These are phyloP conservation scores for Hypholoma sublateritium DNA, from an alignment of 768 basidiomycete species.

Conservation along the genomic window DNA sequence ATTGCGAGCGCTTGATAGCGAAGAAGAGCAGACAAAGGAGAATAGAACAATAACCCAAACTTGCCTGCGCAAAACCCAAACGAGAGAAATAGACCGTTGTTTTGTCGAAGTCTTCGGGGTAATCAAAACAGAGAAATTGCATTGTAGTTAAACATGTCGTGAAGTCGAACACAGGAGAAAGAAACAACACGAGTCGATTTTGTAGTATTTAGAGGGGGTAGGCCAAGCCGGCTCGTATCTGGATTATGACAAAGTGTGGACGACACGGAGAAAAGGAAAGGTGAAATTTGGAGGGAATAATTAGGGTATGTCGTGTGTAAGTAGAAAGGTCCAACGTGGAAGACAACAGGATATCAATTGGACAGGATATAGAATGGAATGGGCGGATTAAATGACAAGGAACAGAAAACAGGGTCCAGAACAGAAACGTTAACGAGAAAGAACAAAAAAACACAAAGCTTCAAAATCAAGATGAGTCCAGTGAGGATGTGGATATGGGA, in stretches of 20 bases:
- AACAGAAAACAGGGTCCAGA: slow-evolving; percentile 2
- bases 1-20: too few relatives aligned
- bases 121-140: not conserved
- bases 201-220: not conserved
- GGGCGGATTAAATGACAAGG: not conserved
- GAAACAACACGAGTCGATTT: not conserved
- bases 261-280: slow-evolving; percentile 1
- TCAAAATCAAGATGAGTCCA: slow-evolving; percentile 4
- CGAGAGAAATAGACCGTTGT: too few relatives aligned
- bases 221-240: slow-evolving; percentile 1
- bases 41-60: too few relatives aligned
- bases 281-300: slow-evolving; percentile 1
- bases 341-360: slow-evolving; percentile 10
- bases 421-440: not conserved
- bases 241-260: slow-evolving; percentile 1
- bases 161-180: slow-evolving; percentile 3
- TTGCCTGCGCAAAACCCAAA: too few relatives aligned
- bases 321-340: slow-evolving; percentile 7
- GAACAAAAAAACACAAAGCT: slow-evolving; percentile 3
- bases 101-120: not conserved
- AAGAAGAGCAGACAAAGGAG: too few relatives aligned
- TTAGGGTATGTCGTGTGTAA: slow-evolving; percentile 15
- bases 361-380: slow-evolving; percentile 11
- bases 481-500: not conserved
- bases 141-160: slow-evolving; percentile 12